These are phyloP conservation scores for Apophysomyces ossiformis DNA, from an alignment of 371 early-diverging fungal genomes.

Conservation along the genomic window DNA sequence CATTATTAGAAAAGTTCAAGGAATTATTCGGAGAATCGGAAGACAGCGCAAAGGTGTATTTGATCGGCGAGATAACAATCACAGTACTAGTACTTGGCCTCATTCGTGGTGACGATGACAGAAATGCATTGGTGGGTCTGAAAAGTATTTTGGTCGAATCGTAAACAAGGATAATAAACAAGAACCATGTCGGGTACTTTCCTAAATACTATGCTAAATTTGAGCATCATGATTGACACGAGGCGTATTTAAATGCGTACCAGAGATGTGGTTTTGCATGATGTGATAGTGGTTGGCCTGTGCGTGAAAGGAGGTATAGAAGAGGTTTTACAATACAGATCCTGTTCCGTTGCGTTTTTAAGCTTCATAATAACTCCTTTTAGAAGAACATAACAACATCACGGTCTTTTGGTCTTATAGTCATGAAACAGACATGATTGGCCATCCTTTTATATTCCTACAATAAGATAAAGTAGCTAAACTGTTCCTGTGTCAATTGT, in stretches of 20 bases:
- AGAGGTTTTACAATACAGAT: too few species aligned
- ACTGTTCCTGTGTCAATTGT: neutral
- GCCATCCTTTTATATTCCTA: too few species aligned
- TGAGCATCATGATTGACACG: neutral
- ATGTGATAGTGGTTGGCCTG: too few species aligned
- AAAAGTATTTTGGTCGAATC: slow-evolving; percentile 3
- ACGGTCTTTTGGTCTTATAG: too few species aligned
- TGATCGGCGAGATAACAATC: slow-evolving; percentile 17
- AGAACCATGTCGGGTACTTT: neutral
- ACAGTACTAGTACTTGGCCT: neutral
- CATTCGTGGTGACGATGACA: neutral
- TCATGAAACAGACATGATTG: too few species aligned
- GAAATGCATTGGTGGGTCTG: slow-evolving; percentile 2
- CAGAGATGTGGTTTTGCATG: neutral
- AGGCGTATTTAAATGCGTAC: neutral
- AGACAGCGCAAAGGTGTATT: slow-evolving; percentile 12
- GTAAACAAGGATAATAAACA: neutral
- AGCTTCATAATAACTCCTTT: too few species aligned
- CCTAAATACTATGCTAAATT: neutral
- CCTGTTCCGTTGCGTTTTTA: too few species aligned
- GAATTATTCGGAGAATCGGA: slow-evolving; percentile 9
- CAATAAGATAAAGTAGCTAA: too few species aligned
- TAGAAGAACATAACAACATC: too few species aligned
- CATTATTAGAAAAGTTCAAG: slow-evolving; percentile 14
- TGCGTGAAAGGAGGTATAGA: too few species aligned